Evolutionary conservation across 2,329 filamentous ascomycete genomes (phyloP), one percentile per base, ranked within the genome.

Genomic region (Sclerotinia borealis): DNA sequence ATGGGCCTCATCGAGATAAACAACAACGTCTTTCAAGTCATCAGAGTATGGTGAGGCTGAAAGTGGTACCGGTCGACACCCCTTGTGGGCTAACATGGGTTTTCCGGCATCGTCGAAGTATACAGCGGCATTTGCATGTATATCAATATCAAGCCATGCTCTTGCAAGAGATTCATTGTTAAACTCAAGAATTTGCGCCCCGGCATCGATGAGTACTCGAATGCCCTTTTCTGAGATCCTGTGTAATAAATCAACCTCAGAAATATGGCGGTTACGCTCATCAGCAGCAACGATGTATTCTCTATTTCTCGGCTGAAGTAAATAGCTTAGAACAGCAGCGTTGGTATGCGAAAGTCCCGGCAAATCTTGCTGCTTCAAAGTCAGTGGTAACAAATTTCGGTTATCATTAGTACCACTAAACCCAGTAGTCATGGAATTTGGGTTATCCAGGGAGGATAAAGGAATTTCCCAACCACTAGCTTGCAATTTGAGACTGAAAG

Each of bases 321-420:
- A 74, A 64, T 86, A 86, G 0, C 77, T 80, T 0, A 89, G 72
- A 0, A 90, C 87, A 51, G 86, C 80, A 0, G 86, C 86, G 63
- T 86, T 89, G 0, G 86, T 89, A 52, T 88, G 83, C 0, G 74
- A 69, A 0, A 89, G 77, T 0, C 77, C 73, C 0, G 78, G 75
- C 0, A 91, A 77, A 64, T 91, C 86, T 0, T 83, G 74, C 59
- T 91, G 87, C 25, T 76, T 72, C 25, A 91, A 84, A 0, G 79
- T 85, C n/a, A 85, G 72, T 0, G 88, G 88, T 0, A 91, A 73
- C 39, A 88, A 77, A 0, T 74, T 76, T 43, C 81, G 78, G 25
- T 83, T 85, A 69, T 91, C 88, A 50, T 89, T 91, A 0, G 89
- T 91, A 0, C 88, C 88, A 9, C 85, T 88, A 71, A 92, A 92